These are phyloP conservation scores for Lavandula angustifolia DNA, from an alignment of 257 asterid species.

Conservation along the genomic window DNA sequence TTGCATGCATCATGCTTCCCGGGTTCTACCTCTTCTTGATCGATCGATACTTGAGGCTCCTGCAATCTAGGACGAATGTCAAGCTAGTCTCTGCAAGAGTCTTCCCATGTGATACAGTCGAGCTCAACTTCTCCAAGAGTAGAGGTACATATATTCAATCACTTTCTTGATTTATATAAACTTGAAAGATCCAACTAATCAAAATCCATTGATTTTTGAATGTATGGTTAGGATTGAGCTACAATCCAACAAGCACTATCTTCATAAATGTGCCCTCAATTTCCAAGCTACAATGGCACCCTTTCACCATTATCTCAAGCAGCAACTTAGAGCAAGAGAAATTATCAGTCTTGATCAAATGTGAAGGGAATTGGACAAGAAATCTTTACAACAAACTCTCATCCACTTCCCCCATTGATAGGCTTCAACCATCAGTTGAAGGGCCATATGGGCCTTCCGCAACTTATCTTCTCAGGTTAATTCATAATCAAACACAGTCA, in stretches of 20 bases:
- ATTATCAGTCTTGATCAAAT: conserved; percentile 73
- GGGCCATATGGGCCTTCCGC: conserved; percentile 94
- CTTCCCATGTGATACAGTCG: conserved; percentile 62
- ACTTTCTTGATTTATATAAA: neutral
- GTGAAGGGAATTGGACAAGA: conserved; percentile 86
- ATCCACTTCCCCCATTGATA: conserved; percentile 50
- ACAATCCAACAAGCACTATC: conserved; percentile 75
- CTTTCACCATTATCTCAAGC: conserved; percentile 80
- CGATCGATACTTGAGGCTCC: conserved; percentile 79
- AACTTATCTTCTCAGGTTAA: conserved; percentile 66
- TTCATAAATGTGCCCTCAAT: conserved; percentile 72
- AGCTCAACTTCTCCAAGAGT: conserved; percentile 81
- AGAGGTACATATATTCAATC: conserved; percentile 39
- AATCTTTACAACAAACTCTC: conserved; percentile 67
- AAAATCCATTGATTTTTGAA: neutral
- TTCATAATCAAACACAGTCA: neutral
- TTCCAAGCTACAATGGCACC: conserved; percentile 98
- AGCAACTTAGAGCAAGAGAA: conserved; percentile 66
- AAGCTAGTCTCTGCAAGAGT: conserved; percentile 64
- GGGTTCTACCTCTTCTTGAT: conserved; percentile 77
- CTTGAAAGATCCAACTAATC: neutral
- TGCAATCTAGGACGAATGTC: conserved; percentile 68
- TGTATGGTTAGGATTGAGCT: conserved; percentile 52
- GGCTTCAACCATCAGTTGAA: conserved; percentile 72
- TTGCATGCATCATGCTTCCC: conserved; percentile 90